Conservation (phyloP, 495 filamentous ascomycete genomes). For the Aspergillus funiculosus region DNA sequence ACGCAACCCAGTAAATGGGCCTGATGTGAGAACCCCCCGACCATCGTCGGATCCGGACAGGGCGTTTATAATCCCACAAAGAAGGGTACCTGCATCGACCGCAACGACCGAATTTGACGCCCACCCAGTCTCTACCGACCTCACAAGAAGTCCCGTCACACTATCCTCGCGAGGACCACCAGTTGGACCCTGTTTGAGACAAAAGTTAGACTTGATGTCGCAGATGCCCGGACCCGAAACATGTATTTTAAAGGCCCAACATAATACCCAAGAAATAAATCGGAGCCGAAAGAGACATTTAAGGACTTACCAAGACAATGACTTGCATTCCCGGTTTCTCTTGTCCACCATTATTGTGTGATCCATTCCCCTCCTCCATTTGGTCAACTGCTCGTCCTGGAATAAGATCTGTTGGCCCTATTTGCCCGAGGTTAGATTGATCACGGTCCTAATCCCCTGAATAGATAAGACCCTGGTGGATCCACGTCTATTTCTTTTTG, state of each 20-base stretch:
- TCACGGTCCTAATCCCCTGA: too few relatives aligned
- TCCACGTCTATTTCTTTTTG: background rate
- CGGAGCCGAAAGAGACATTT: background rate
- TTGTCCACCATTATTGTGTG: too few relatives aligned
- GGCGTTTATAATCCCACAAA: slow-evolving; percentile 73
- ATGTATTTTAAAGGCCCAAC: too few relatives aligned
- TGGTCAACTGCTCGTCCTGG: background rate
- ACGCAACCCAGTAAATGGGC: slow-evolving; percentile 71
- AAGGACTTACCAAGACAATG: slow-evolving; percentile 3
- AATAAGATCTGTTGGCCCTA: background rate
- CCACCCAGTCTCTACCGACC: slow-evolving; percentile 75
- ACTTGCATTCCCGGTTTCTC: background rate
- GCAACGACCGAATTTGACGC: slow-evolving; percentile 71
- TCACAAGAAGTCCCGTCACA: slow-evolving; percentile 82
- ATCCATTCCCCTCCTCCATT: too few relatives aligned
- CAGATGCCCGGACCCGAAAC: slow-evolving; percentile 22
- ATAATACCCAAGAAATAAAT: background rate
- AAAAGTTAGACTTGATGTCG: slow-evolving; percentile 24
- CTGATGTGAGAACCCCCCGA: slow-evolving; percentile 28
- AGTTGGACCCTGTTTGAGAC: slow-evolving; percentile 64
- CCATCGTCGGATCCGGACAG: slow-evolving; percentile 49
- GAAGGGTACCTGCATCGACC: slow-evolving; percentile 87
- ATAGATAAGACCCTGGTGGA: too few relatives aligned
- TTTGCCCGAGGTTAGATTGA: too few relatives aligned
- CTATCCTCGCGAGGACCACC: slow-evolving; percentile 88